Conservation (phyloP, 352 stramenopile species). For the Phytophthora colocasiae region DNA sequence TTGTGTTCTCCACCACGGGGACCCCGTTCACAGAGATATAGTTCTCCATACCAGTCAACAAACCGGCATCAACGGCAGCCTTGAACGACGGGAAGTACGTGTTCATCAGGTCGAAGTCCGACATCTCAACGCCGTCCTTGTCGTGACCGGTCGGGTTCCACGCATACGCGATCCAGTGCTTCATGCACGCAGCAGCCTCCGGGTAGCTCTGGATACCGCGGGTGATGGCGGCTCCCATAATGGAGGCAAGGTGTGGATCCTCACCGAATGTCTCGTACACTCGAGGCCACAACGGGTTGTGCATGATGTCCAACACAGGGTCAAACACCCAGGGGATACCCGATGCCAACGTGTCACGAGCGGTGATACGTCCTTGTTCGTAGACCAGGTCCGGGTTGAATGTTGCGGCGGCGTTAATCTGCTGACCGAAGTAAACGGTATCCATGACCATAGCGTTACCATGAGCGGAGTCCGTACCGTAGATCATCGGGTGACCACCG, state of each 20-base stretch:
- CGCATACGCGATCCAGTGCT: slow-evolving; percentile 86
- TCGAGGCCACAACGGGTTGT: slow-evolving; percentile 81
- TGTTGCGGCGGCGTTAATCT: slow-evolving; percentile 76
- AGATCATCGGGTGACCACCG: slow-evolving; percentile 69
- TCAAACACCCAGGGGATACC: slow-evolving; percentile 90
- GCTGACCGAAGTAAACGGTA: slow-evolving; percentile 80
- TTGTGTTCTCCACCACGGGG: slow-evolving; percentile 79
- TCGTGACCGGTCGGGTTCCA: slow-evolving; percentile 77
- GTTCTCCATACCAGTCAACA: slow-evolving; percentile 90
- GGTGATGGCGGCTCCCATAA: slow-evolving; percentile 82
- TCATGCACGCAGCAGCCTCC: slow-evolving; percentile 75
- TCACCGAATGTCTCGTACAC: slow-evolving; percentile 93
- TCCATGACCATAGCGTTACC: slow-evolving; percentile 67
- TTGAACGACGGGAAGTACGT: slow-evolving; percentile 83
- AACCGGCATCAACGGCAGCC: slow-evolving; percentile 66
- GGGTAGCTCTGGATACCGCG: slow-evolving; percentile 67
- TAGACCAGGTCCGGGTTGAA: slow-evolving; percentile 80
- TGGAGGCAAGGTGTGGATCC: slow-evolving; percentile 78
- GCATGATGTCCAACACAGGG: slow-evolving; percentile 74
- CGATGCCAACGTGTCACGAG: slow-evolving; percentile 70
- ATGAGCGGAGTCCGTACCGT: slow-evolving; percentile 88
- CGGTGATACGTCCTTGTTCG: slow-evolving; percentile 41
- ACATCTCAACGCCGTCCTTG: slow-evolving; percentile 63
- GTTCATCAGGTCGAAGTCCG: slow-evolving; percentile 73
- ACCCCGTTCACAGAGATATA: slow-evolving; percentile 93